Conservation (phyloP, 2,329 filamentous ascomycete genomes). For the Beauveria pseudobassiana region DNA sequence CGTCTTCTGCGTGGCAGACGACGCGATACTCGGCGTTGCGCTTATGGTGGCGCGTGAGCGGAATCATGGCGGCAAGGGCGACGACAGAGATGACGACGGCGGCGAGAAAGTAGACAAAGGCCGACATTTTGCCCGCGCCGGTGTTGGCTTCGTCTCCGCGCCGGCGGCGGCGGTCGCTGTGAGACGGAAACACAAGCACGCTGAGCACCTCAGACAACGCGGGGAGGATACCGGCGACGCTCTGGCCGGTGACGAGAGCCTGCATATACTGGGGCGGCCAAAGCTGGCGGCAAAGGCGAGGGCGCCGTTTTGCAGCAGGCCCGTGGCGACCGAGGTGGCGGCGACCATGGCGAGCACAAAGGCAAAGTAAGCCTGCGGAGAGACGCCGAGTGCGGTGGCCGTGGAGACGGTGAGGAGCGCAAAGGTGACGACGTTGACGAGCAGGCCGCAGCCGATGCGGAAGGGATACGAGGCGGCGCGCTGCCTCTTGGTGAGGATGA, state of each 20-base stretch:
- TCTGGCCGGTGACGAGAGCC: slow-evolving; percentile 93
- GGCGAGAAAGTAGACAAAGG: slow-evolving; percentile 86
- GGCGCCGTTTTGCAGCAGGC: slow-evolving; percentile 85
- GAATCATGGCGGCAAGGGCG: slow-evolving; percentile 66
- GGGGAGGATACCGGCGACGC: slow-evolving; percentile 82
- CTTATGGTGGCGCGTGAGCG: slow-evolving; percentile 58
- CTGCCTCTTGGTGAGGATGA: slow-evolving; percentile 74
- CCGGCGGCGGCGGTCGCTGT: slow-evolving; percentile 14
- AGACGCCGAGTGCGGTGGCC: slow-evolving; percentile 52
- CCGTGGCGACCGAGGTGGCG: slow-evolving; percentile 69
- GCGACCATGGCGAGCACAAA: slow-evolving; percentile 82
- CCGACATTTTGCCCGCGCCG: slow-evolving; percentile 43
- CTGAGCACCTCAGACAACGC: slow-evolving; percentile 80
- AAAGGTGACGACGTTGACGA: slow-evolving; percentile 73
- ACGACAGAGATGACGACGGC: slow-evolving; percentile 67
- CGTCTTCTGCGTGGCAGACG: slow-evolving; percentile 15
- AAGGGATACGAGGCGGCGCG: slow-evolving; percentile 77
- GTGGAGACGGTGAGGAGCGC: slow-evolving; percentile 75
- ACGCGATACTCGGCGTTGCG: slow-evolving; percentile 43
- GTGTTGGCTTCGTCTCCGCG: slow-evolving; percentile 16
- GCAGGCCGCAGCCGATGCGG: slow-evolving; percentile 70
- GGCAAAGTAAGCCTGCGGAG: slow-evolving; percentile 61
- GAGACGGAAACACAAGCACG: slow-evolving; percentile 58
- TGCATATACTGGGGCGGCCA: slow-evolving; percentile 81
- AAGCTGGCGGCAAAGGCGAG: slow-evolving; percentile 89